Evolutionary conservation across 495 filamentous ascomycete species (phyloP).

Genomic region (Penicillium odoratum): DNA sequence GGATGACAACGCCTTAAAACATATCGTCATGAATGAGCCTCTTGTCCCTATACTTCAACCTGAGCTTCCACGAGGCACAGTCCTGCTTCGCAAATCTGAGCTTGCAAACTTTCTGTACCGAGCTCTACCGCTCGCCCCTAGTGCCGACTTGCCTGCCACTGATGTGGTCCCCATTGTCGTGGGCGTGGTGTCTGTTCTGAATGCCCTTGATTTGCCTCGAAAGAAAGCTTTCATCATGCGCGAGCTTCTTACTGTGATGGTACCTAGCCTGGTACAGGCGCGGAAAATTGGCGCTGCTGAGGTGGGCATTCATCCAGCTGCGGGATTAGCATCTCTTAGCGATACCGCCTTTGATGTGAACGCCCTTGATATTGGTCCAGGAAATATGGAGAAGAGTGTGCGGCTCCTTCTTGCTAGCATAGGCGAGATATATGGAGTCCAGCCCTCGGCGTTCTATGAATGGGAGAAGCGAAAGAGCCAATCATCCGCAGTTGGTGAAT

Average conservation of each 20-base stretch:
- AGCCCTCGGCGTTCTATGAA: constrained; percentile 41
- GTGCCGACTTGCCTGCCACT: constrained; percentile 61
- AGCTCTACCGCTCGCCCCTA: constrained; percentile 63
- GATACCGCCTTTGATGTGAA: constrained; percentile 55
- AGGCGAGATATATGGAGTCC: constrained; percentile 51
- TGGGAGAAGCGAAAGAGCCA: constrained; percentile 33
- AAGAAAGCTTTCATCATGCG: constrained; percentile 86
- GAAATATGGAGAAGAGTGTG: constrained; percentile 74
- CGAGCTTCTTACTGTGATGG: constrained; percentile 78
- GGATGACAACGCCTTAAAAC: constrained; percentile 62
- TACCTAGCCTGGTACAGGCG: constrained; percentile 86
- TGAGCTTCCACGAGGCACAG: constrained; percentile 45
- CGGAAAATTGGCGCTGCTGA: constrained; percentile 91
- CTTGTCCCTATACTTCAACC: constrained; percentile 36
- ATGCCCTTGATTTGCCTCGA: constrained; percentile 70
- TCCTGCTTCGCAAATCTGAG: constrained; percentile 55
- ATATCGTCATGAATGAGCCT: constrained; percentile 63
- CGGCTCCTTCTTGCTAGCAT: constrained; percentile 56
- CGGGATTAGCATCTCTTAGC: constrained; percentile 68
- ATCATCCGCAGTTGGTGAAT: constrained; percentile 16
- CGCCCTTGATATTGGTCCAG: constrained; percentile 70
- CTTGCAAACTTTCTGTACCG: constrained; percentile 69
- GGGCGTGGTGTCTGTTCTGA: constrained; percentile 81
- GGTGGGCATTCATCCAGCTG: constrained; percentile 90
- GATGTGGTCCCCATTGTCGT: constrained; percentile 78